These are phyloP conservation scores for Leccinum uliginosum DNA, from an alignment of 768 basidiomycete genomes.

Conservation along the genomic window DNA sequence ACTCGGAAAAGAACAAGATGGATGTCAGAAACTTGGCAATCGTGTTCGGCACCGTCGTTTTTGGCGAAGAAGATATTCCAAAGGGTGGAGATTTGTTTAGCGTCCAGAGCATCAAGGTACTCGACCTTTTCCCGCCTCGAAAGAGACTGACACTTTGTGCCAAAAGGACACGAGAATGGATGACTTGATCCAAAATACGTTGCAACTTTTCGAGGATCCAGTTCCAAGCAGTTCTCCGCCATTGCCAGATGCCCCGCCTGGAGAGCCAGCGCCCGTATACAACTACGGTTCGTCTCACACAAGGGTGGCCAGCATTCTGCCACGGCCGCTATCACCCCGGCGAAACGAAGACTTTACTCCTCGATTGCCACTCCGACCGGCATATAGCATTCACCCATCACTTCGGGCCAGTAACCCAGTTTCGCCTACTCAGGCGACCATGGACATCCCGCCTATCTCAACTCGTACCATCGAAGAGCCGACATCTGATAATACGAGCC, in stretches of 20 bases:
- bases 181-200: conserved; percentile 71
- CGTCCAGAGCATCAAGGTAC: conserved; percentile 73
- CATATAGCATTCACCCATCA: conserved; percentile 76
- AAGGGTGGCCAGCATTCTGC: conserved; percentile 49
- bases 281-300: conserved; percentile 73
- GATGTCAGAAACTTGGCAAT: conserved; percentile 90
- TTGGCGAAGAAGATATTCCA: conserved; percentile 88
- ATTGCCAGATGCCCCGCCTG: conserved; percentile 66
- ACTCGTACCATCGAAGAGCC: conserved; percentile 25
- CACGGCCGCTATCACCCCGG: conserved; percentile 19
- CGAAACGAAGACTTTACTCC: conserved; percentile 68
- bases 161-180: conserved; percentile 74
- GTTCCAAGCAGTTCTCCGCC: conserved; percentile 54
- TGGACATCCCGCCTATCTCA: conserved; percentile 29
- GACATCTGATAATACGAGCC: conserved; percentile 1
- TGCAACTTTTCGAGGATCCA: conserved; percentile 62
- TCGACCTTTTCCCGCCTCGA: conserved; percentile 31
- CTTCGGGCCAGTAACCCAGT: conserved; percentile 45
- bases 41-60: conserved; percentile 83
- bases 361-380: conserved; percentile 61
- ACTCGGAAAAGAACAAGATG: conserved; percentile 84
- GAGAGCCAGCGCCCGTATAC: conserved; percentile 53
- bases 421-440: conserved; percentile 44
- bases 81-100: conserved; percentile 72
- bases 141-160: neutral